A percentile compares a stretch with the other conserved stretches of the same genome.
Conservation (phyloP, 1,284 basidiomycete species). For the Pterula multifida region DNA sequence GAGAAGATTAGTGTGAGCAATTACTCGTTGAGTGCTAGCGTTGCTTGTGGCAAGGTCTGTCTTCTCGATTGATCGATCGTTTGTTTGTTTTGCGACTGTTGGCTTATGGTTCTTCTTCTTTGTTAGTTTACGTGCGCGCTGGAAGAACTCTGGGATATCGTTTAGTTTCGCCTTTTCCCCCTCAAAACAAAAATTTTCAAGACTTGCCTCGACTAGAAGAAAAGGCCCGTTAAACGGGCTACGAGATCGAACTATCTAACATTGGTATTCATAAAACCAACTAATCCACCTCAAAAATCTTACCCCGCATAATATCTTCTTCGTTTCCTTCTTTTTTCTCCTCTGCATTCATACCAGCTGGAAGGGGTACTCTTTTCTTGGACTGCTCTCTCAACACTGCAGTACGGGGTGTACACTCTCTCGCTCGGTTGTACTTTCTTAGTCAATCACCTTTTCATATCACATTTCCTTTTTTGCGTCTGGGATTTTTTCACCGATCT, state of each 20-base stretch:
- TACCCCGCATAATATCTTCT: neutral
- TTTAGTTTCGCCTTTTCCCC: conserved; percentile 17
- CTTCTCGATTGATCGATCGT: neutral
- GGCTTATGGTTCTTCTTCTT: conserved; percentile 6
- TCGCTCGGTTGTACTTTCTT: neutral
- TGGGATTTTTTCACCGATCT: neutral
- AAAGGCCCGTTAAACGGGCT: neutral
- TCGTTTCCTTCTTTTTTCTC: neutral
- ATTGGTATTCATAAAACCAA: neutral
- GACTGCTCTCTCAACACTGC: neutral
- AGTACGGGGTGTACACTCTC: neutral
- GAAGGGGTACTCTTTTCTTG: neutral
- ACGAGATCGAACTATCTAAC: neutral
- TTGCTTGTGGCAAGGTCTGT: conserved; percentile 90
- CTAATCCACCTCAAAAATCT: neutral
- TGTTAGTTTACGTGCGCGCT: conserved; percentile 58
- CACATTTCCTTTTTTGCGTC: neutral
- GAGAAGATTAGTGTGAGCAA: conserved; percentile 97
- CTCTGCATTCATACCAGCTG: neutral
- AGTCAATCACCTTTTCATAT: neutral
- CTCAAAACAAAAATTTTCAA: neutral
- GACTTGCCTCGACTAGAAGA: neutral
- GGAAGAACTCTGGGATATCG: conserved; percentile 51
- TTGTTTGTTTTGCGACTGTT: conserved; percentile 5
- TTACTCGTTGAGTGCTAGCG: conserved; percentile 88